phyloP scores from a whole-genome alignment of 2,329 filamentous ascomycete species.

The Taxawa tesnikishii region DNA sequence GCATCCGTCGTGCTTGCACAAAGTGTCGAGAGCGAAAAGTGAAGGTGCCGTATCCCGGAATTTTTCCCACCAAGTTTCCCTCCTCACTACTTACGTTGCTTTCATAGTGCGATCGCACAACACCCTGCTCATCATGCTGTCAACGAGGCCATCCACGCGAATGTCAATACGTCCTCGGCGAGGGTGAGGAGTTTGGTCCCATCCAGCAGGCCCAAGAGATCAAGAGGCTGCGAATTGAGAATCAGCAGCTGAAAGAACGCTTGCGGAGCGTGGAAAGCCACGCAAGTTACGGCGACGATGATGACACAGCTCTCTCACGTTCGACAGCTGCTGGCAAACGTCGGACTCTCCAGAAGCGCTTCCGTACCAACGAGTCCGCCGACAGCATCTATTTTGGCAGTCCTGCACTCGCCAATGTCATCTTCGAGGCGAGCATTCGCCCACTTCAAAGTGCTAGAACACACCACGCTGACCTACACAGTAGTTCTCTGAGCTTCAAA shows the following conservation, averaged over 20 bases:
- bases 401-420: constrained; percentile 34
- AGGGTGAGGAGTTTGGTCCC: constrained; percentile 32
- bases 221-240: constrained; percentile 32
- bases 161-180: constrained; percentile 32
- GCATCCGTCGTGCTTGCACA: constrained; percentile 35
- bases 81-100: constrained; percentile 2
- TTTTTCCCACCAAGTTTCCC: constrained; percentile 6
- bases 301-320: constrained; percentile 12
- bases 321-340: constrained; percentile 15
- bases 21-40: constrained; percentile 38
- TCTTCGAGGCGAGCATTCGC: constrained; percentile 26
- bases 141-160: constrained; percentile 34
- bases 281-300: constrained; percentile 21
- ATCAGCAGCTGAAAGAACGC: constrained; percentile 30
- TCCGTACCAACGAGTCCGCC: constrained; percentile 25
- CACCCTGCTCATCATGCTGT: constrained; percentile 37
- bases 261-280: constrained; percentile 19
- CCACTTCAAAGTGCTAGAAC: constrained; percentile 4
- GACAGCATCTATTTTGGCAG: constrained; percentile 39
- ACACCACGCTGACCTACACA: constrained; percentile 11
- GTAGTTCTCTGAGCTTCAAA: constrained; percentile 31
- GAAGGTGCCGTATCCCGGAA: too few relatives aligned
- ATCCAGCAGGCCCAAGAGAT: constrained; percentile 37
- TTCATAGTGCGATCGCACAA: constrained; percentile 33
- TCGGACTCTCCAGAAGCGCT: constrained; percentile 20